Percentiles rank a stretch among this genome's conserved stretches.
phyloP scores from a whole-genome alignment of 805 yeast genomes.

The Saccharomyces cerevisiae region DNA sequence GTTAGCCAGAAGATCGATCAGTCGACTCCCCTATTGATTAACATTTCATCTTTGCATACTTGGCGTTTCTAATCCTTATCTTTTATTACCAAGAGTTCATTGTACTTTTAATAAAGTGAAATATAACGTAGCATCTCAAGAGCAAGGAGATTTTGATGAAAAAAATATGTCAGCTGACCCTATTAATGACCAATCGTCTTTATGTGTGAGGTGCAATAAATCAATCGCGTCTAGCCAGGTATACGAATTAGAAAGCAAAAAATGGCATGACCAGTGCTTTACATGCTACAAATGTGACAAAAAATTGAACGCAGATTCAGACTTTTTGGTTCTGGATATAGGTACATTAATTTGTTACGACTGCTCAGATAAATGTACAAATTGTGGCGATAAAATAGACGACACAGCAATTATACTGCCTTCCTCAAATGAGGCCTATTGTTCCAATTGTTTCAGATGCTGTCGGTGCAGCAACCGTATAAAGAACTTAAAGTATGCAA shows the following conservation, averaged over 20 bases:
- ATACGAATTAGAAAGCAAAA: slow-evolving; percentile 80
- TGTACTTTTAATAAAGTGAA: not conserved
- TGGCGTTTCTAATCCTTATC: not conserved
- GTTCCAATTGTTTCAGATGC: slow-evolving; percentile 85
- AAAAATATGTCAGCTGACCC: slow-evolving; percentile 4
- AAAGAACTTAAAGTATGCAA: slow-evolving; percentile 83
- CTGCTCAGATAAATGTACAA: slow-evolving; percentile 80
- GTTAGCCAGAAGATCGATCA: not conserved
- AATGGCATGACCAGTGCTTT: slow-evolving; percentile 93
- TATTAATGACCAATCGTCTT: slow-evolving; percentile 16
- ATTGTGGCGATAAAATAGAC: slow-evolving; percentile 79
- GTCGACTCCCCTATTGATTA: not conserved
- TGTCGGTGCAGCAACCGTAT: slow-evolving; percentile 81
- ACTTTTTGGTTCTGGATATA: slow-evolving; percentile 81
- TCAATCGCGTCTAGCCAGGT: slow-evolving; percentile 83
- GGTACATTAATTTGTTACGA: slow-evolving; percentile 82
- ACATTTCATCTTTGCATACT: not conserved
- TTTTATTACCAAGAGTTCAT: not conserved
- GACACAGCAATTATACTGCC: slow-evolving; percentile 73
- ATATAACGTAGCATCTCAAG: not conserved
- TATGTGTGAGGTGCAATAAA: slow-evolving; percentile 35
- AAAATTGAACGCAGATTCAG: slow-evolving; percentile 75
- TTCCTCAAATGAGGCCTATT: slow-evolving; percentile 92
- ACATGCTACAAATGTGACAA: slow-evolving; percentile 75
- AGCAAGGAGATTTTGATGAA: not conserved